Conservation (phyloP, 2,329 filamentous ascomycete species). For the Rhexocercosporidium sp. region DNA sequence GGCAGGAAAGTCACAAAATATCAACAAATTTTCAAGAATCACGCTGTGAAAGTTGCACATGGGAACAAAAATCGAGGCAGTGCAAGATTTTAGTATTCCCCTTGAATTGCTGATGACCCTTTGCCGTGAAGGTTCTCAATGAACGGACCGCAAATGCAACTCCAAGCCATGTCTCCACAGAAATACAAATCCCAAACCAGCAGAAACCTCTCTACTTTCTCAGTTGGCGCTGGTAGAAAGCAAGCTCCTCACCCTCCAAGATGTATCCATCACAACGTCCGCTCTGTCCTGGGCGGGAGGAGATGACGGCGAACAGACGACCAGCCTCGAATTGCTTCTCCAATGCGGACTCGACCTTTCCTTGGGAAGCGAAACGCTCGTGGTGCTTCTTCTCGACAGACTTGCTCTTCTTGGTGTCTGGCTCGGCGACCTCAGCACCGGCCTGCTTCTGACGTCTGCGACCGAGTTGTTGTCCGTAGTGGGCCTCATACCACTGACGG, state of each 20-base stretch:
- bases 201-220: constrained; percentile 77
- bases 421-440: constrained; percentile 49
- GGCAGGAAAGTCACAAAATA: background rate
- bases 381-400: constrained; percentile 96
- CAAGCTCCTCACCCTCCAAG: constrained; percentile 98
- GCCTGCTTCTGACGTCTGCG: constrained; percentile 87
- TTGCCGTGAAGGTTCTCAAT: constrained; percentile 31
- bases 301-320: constrained; percentile 92
- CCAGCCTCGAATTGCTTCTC: constrained; percentile 99
- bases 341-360: constrained; percentile 91
- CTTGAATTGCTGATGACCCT: constrained; percentile 38
- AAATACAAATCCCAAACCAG: constrained; percentile 39
- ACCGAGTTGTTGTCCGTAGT: constrained; percentile 92
- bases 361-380: constrained; percentile 76
- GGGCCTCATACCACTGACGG: constrained; percentile 99
- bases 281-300: constrained; percentile 94
- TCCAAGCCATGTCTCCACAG: constrained; percentile 41
- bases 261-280: constrained; percentile 97
- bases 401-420: constrained; percentile 88
- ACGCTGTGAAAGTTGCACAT: background rate
- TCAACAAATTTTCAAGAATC: background rate
- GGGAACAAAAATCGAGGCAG: background rate
- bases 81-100: constrained; percentile 34
- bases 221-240: constrained; percentile 99
- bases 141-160: constrained; percentile 37